Evolutionary conservation across 805 yeast genomes (phyloP).

Genomic region (Metschnikowia proteae): DNA sequence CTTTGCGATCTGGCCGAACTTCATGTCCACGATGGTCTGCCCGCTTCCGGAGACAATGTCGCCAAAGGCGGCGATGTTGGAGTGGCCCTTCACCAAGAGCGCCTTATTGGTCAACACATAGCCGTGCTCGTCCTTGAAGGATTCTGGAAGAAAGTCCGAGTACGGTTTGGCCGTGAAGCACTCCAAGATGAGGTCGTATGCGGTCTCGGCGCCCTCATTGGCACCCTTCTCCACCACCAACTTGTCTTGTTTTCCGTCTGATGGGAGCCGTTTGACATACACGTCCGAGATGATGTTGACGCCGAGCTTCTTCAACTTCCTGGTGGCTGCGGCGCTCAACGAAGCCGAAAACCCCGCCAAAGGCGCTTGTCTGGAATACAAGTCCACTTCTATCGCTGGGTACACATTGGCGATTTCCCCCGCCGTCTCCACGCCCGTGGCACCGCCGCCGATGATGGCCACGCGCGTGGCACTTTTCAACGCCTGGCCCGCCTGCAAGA

Average conservation of each 20-base stretch:
- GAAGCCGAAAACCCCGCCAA: slow-evolving; percentile 3
- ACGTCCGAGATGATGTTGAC: slow-evolving; percentile 12
- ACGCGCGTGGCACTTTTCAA: slow-evolving; percentile 24
- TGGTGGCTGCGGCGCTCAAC: slow-evolving; percentile 7
- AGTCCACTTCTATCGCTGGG: slow-evolving; percentile 19
- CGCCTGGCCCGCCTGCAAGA: slow-evolving; percentile 15
- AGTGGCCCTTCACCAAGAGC: slow-evolving; percentile 23
- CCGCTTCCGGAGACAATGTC: slow-evolving; percentile 27
- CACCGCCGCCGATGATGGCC: slow-evolving; percentile 40
- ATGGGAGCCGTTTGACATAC: slow-evolving; percentile 12
- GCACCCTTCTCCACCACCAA: background rate
- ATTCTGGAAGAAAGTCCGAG: slow-evolving; percentile 26
- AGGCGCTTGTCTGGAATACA: slow-evolving; percentile 20
- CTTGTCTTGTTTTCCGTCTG: slow-evolving; percentile 1
- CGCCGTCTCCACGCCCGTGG: slow-evolving; percentile 37
- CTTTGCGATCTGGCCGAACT: slow-evolving; percentile 19
- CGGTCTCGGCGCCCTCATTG: background rate
- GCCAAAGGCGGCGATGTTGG: slow-evolving; percentile 33
- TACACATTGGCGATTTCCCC: slow-evolving; percentile 31
- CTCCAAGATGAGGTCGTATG: slow-evolving; percentile 30
- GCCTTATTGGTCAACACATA: slow-evolving; percentile 27
- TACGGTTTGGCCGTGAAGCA: slow-evolving; percentile 28
- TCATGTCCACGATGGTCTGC: slow-evolving; percentile 26
- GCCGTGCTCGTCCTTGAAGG: slow-evolving; percentile 25
- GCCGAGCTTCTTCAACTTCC: slow-evolving; percentile 12